A percentile compares a stretch with the other conserved stretches of the same genome.
phyloP scores from a whole-genome alignment of 2,329 filamentous ascomycete genomes.

The Aureobasidium sp. region DNA sequence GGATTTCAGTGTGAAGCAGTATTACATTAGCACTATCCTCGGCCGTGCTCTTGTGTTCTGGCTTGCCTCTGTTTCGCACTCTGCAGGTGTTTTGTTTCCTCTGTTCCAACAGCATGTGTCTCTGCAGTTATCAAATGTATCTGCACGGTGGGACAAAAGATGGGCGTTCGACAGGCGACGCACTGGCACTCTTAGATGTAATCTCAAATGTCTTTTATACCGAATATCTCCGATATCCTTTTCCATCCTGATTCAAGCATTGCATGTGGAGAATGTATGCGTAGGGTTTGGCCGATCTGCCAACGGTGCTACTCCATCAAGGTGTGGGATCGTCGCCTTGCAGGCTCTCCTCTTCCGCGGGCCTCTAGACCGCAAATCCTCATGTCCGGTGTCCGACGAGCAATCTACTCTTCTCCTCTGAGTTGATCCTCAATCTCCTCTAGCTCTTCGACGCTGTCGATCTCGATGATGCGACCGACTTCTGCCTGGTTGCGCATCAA shows the following conservation, averaged over 20 bases:
- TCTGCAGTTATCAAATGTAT: neutral
- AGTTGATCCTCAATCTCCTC: conserved; percentile 68
- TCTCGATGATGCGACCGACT: conserved; percentile 79
- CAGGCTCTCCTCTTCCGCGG: neutral
- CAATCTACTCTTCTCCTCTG: conserved; percentile 30
- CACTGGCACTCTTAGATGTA: conserved; percentile 8
- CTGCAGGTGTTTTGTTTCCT: neutral
- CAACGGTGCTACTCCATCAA: conserved; percentile 4
- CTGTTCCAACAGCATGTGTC: neutral
- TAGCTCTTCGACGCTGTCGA: conserved; percentile 71
- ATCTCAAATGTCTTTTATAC: conserved; percentile 12
- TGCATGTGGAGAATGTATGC: neutral
- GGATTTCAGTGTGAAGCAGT: neutral
- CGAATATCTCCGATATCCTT: neutral
- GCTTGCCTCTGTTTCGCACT: neutral
- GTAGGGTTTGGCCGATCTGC: neutral
- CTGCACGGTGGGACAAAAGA: neutral
- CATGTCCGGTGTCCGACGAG: neutral
- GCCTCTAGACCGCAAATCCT: neutral
- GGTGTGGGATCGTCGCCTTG: conserved; percentile 6
- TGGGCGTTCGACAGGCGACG: neutral
- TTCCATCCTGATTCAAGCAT: neutral
- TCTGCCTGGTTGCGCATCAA: conserved; percentile 89
- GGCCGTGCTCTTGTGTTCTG: neutral
- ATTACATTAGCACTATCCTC: neutral